Conservation (phyloP, 768 basidiomycete species). For the Strobilomyces dryophilus region DNA sequence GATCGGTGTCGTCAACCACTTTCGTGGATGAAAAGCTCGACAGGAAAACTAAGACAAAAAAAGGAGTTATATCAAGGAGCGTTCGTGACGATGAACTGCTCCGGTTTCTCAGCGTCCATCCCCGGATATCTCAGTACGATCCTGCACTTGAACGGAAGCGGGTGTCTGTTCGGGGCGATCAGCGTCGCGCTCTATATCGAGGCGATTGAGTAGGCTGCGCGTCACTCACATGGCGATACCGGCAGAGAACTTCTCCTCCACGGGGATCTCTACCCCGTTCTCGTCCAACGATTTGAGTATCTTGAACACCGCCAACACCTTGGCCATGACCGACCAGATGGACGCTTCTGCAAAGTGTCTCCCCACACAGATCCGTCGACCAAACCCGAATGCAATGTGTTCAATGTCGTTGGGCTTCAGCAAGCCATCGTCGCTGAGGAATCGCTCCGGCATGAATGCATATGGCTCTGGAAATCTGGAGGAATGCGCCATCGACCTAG, state of each 20-base stretch:
- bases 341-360: constrained; percentile 11
- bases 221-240: neutral
- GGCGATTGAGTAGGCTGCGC: neutral
- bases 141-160: neutral
- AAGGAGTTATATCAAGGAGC: neutral
- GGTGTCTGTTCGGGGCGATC: neutral
- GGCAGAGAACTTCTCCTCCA: constrained; percentile 5
- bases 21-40: too few relatives aligned
- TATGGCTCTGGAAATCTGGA: neutral
- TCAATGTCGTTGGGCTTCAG: constrained; percentile 5
- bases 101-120: neutral
- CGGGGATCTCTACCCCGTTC: neutral
- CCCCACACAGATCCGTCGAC: constrained; percentile 17
- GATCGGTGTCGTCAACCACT: neutral
- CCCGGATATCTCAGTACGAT: neutral
- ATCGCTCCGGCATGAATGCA: neutral
- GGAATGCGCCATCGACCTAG: neutral
- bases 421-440: neutral
- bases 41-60: neutral
- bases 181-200: too few relatives aligned
- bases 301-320: constrained; percentile 1
- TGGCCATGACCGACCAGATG: neutral
- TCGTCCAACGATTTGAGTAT: neutral
- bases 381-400: constrained; percentile 16
- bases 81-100: neutral